phyloP scores from a whole-genome alignment of 176 grass and related monocot genomes.

The Avena insularis region DNA sequence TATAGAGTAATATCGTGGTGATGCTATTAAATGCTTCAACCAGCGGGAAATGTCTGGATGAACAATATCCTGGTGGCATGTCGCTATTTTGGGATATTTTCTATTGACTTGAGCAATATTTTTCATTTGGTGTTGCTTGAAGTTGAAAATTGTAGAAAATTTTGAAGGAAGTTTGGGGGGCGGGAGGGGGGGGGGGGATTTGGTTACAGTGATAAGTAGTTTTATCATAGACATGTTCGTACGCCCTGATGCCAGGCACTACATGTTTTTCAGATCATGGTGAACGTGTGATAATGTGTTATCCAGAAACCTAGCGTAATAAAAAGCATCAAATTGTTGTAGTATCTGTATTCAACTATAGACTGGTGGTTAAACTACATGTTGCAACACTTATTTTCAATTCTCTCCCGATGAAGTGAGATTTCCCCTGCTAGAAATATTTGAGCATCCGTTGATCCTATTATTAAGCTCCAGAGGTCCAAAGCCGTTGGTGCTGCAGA shows the following conservation, averaged over 20 bases:
- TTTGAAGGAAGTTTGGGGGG: not conserved
- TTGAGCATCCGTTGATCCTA: not conserved
- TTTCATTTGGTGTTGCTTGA: not conserved
- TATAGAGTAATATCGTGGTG: not conserved
- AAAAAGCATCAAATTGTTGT: not conserved
- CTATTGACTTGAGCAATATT: not conserved
- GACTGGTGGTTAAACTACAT: not conserved
- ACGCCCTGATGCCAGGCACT: not conserved
- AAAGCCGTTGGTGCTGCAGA: not conserved
- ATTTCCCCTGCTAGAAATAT: not conserved
- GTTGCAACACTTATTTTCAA: not conserved
- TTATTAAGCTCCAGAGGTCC: not conserved
- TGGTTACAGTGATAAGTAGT: not conserved
- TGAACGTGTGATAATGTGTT: not conserved
- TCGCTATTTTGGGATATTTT: not conserved
- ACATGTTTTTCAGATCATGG: not conserved
- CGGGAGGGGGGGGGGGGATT: not conserved
- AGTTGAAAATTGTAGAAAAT: not conserved
- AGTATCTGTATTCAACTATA: not conserved
- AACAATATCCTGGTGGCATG: not conserved
- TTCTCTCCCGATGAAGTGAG: not conserved
- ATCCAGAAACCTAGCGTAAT: not conserved
- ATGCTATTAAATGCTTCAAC: not conserved
- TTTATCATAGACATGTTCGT: not conserved
- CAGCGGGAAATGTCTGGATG: not conserved